A percentile compares a stretch with the other conserved stretches of the same genome.
phyloP scores from a whole-genome alignment of 805 yeast genomes.

The Zygoascus ofunaensis region DNA sequence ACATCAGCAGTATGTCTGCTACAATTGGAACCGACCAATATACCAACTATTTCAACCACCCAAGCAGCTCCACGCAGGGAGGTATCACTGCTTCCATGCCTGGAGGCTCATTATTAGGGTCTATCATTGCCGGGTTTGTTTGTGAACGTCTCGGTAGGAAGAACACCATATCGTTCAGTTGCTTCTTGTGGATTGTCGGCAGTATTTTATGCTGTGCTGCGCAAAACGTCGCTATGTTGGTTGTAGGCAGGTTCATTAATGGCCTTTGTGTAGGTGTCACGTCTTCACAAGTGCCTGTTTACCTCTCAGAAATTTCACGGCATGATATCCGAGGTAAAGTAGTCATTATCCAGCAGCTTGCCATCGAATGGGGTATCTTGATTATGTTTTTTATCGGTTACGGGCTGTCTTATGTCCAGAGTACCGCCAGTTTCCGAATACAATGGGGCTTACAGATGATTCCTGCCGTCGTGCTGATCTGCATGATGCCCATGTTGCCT shows the following conservation, averaged over 20 bases:
- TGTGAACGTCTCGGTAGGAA: conserved; percentile 51
- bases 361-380: conserved; percentile 53
- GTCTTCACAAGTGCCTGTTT: conserved; percentile 6
- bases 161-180: conserved; percentile 41
- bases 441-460: conserved; percentile 9
- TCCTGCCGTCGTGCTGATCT: conserved; percentile 4
- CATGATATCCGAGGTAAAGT: conserved; percentile 50
- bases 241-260: conserved; percentile 45
- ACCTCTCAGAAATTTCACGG: conserved; percentile 43
- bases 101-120: conserved; percentile 68
- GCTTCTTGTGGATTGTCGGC: conserved; percentile 53
- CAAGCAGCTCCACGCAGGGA: conserved; percentile 54
- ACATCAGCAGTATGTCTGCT: conserved; percentile 66
- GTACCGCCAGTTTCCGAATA: conserved; percentile 14
- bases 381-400: conserved; percentile 47
- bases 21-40: conserved; percentile 43
- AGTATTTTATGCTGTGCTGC: conserved; percentile 43
- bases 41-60: conserved; percentile 41
- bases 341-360: conserved; percentile 53
- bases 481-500: conserved; percentile 42
- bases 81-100: conserved; percentile 67
- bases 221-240: conserved; percentile 2
- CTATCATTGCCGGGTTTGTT: conserved; percentile 43
- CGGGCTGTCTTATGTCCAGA: conserved; percentile 33
- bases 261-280: conserved; percentile 69